A percentile compares a stretch with the other conserved stretches of the same genome.
Evolutionary conservation across 83 land plant genomes (phyloP).

Genomic region (Diphasiastrum complanatum): DNA sequence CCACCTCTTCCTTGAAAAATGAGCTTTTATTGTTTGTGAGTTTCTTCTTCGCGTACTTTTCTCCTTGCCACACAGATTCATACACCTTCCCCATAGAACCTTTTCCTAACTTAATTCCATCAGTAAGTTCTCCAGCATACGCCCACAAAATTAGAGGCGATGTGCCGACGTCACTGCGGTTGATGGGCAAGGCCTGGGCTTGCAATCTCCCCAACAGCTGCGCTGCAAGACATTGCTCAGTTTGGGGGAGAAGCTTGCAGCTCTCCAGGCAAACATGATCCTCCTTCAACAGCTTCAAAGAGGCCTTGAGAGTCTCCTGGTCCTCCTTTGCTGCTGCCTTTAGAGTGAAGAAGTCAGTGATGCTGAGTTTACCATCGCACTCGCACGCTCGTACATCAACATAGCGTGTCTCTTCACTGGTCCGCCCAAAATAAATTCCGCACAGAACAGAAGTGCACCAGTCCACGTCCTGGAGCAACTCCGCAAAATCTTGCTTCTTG

Average conservation of each 20-base stretch:
- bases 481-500: not conserved
- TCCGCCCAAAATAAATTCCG: not conserved
- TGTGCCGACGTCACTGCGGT: too few species aligned
- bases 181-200: too few species aligned
- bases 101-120: not conserved
- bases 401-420: not conserved
- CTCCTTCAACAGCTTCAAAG: not conserved
- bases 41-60: slow-evolving; percentile 2
- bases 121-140: not conserved
- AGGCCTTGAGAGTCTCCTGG: not conserved
- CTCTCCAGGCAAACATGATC: slow-evolving; percentile 5
- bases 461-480: not conserved
- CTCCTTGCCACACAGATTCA: not conserved
- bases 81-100: not conserved
- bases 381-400: not conserved
- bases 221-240: not conserved
- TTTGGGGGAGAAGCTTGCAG: not conserved
- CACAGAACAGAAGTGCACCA: slow-evolving; percentile 2
- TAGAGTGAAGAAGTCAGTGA: not conserved
- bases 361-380: not conserved
- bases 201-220: slow-evolving; percentile 3
- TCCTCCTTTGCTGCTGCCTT: not conserved
- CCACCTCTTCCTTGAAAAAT: too few species aligned
- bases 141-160: too few species aligned
- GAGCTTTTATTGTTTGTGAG: not conserved